phyloP scores from a whole-genome alignment of 805 yeast species.

The Naumovozyma castellii region DNA sequence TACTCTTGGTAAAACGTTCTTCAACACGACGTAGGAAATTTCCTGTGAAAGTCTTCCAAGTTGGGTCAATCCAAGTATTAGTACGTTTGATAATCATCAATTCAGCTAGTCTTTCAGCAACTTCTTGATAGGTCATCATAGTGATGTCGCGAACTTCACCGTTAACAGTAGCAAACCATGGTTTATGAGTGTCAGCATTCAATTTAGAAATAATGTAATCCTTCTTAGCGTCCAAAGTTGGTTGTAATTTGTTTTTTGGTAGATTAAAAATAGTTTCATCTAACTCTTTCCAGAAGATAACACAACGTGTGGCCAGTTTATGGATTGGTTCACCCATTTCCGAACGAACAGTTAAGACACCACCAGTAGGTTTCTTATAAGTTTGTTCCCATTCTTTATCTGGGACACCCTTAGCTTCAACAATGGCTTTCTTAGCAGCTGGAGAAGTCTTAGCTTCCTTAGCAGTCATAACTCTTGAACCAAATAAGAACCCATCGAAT shows the following conservation, averaged over 20 bases:
- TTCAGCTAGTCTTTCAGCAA: constrained; percentile 78
- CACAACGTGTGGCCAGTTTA: constrained; percentile 97
- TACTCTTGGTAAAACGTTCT: constrained; percentile 72
- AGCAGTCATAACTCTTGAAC: constrained; percentile 96
- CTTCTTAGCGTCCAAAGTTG: constrained; percentile 71
- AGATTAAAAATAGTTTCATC: constrained; percentile 87
- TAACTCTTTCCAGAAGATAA: constrained; percentile 91
- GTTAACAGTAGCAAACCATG: constrained; percentile 80
- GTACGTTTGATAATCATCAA: constrained; percentile 76
- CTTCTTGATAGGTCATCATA: constrained; percentile 93
- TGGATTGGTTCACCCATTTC: constrained; percentile 99
- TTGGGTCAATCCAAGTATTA: constrained; percentile 74
- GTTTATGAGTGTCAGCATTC: constrained; percentile 93
- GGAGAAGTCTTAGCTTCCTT: constrained; percentile 91
- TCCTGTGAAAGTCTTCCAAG: constrained; percentile 81
- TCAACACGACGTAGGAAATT: constrained; percentile 87
- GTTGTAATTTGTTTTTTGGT: constrained; percentile 81
- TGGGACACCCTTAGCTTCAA: constrained; percentile 79
- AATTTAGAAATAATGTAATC: constrained; percentile 76
- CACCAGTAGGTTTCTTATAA: constrained; percentile 93
- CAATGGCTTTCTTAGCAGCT: constrained; percentile 89
- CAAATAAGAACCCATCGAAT: constrained; percentile 91
- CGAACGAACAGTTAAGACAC: constrained; percentile 88
- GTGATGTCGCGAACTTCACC: constrained; percentile 81
- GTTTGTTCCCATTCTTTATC: constrained; percentile 89